A percentile compares a stretch with the other conserved stretches of the same genome.
Conservation (phyloP, 2,329 filamentous ascomycete genomes). For the Aspergillus alliaceus region DNA sequence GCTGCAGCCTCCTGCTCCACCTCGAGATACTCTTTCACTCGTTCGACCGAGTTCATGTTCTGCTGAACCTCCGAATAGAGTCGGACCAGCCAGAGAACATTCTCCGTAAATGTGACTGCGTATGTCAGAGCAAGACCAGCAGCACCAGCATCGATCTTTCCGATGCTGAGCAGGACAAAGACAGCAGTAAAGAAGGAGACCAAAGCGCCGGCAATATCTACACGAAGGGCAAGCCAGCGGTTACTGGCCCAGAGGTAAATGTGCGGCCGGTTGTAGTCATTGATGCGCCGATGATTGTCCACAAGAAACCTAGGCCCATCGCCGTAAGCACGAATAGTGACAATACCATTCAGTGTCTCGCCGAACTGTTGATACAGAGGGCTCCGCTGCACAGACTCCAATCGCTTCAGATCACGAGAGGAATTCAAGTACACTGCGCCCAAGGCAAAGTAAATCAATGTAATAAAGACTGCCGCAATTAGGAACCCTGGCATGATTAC, state of each 20-base stretch:
- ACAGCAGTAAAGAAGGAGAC: slow-evolving; percentile 92
- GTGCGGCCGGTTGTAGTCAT: slow-evolving; percentile 88
- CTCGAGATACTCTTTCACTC: slow-evolving; percentile 94
- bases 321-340: slow-evolving; percentile 94
- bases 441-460: slow-evolving; percentile 75
- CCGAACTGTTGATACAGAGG: slow-evolving; percentile 97
- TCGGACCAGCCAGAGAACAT: slow-evolving; percentile 92
- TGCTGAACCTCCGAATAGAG: slow-evolving; percentile 95
- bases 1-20: slow-evolving; percentile 88
- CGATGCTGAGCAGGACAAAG: slow-evolving; percentile 83
- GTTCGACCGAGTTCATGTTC: slow-evolving; percentile 99
- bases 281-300: slow-evolving; percentile 85
- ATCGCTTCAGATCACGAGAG: slow-evolving; percentile 90
- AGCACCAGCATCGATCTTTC: slow-evolving; percentile 81
- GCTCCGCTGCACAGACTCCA: slow-evolving; percentile 92
- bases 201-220: slow-evolving; percentile 84
- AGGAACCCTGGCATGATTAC: slow-evolving; percentile 88
- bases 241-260: slow-evolving; percentile 97
- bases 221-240: slow-evolving; percentile 91
- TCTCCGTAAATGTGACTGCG: slow-evolving; percentile 94
- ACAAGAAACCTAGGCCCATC: slow-evolving; percentile 91
- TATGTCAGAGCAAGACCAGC: slow-evolving; percentile 94
- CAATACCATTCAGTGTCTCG: slow-evolving; percentile 90
- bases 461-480: slow-evolving; percentile 83
- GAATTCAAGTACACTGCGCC: slow-evolving; percentile 86